Evolutionary conservation across 768 basidiomycete species (phyloP).

Genomic region (Collybiopsis confluens): DNA sequence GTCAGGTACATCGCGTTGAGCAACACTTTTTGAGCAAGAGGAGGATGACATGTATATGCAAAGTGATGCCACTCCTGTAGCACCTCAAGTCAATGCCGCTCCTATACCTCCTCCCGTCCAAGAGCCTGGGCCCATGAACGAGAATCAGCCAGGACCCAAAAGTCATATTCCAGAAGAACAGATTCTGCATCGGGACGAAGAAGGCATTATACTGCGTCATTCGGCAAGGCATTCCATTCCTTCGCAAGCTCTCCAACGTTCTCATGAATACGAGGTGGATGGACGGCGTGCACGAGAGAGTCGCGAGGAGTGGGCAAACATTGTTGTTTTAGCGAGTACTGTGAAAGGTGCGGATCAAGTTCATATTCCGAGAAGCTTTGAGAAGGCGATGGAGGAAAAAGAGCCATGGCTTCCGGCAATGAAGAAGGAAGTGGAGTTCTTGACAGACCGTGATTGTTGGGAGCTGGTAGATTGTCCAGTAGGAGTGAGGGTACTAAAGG

Average conservation of each 20-base stretch:
- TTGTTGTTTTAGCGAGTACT: background rate
- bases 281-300: background rate
- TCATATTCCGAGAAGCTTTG: background rate
- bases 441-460: background rate
- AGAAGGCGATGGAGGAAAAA: background rate
- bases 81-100: background rate
- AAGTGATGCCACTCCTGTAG: background rate
- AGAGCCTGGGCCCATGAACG: no score
- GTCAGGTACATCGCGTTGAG: background rate
- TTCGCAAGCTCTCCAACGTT: background rate
- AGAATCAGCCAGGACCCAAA: no score
- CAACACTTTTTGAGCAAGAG: no score
- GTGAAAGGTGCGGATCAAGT: background rate
- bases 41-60: no score
- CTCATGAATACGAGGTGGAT: background rate
- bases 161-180: no score
- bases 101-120: no score
- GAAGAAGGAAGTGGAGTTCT: background rate
- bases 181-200: background rate
- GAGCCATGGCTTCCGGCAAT: background rate
- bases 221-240: background rate
- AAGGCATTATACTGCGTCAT: background rate
- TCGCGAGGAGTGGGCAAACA: background rate
- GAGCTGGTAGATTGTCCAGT: background rate
- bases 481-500: constrained; percentile 4